Base-by-base conservation (phyloP, 2,329 filamentous ascomycete species). In the Talaromyces sp. region DNA sequence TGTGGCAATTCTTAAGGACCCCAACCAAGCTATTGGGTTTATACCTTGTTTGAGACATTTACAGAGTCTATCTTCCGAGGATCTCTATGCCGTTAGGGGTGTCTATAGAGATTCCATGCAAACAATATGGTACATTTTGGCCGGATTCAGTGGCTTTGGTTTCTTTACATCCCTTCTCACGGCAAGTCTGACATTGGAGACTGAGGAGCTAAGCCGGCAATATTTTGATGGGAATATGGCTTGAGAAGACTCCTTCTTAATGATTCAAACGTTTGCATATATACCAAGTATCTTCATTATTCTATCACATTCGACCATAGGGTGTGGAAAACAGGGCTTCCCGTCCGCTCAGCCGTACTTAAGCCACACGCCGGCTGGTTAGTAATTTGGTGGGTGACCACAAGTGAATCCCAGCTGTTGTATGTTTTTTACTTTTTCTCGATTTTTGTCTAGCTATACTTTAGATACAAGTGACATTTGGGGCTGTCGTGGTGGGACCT, bases 361-460 rank as follows among this genome's bases (percentile, higher is more conserved):
- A 49, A 49, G 45, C 45, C 45, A 27, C 45, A 27, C 45, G 45
- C 45, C 67, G 47, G 41, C 54, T 66, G 64, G 58, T 52, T 45
- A 49, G 49, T 52, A 52, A 25, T 52, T 31, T 31, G 49, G 49
- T 52, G 49, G 49, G 49, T 52, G 49, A 52, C 49, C 49, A 52
- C 49, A 31, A 31, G 49, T 25, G 49, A 52, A 52, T 52, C 25
- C 49, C 15, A 52, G 27, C 22, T 65, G 22, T 19, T 9, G 49
- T 52, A 52, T 52, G 47, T 50, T 27, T 27, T 27, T 50, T 50
- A 2, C 31, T 2, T 25, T 47, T 47, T 47, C n/a, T 25, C 11
- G 11, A 7, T 50, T 50, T 31, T 50, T 50, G 25, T 15, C 10
- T 8, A 8, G 3, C 3, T 27, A 27, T 3, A 27, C 27, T 27